Percentiles rank a stretch among this genome's conserved stretches.
Evolutionary conservation across 805 yeast species (phyloP).

Genomic region (Komagataella populi): DNA sequence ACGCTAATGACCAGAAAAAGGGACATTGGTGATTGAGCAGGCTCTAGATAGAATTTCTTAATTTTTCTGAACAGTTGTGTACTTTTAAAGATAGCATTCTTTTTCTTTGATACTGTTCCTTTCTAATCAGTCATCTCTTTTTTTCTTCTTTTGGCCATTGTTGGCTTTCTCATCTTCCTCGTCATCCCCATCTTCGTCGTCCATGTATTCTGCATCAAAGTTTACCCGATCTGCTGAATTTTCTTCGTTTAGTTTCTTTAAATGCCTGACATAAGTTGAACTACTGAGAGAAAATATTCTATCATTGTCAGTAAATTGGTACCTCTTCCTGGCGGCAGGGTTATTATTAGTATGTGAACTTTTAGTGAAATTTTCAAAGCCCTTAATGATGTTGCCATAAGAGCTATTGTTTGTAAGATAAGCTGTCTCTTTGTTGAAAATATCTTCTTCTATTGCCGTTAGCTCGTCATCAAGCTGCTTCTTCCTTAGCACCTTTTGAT

Average conservation of each 20-base stretch:
- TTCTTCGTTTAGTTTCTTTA: constrained; percentile 30
- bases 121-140: neutral
- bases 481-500: constrained; percentile 47
- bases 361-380: constrained; percentile 73
- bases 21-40: neutral
- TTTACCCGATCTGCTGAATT: neutral
- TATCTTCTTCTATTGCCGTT: constrained; percentile 56
- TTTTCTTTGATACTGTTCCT: neutral
- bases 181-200: constrained; percentile 1
- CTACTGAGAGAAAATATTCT: constrained; percentile 71
- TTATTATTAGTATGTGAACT: constrained; percentile 16
- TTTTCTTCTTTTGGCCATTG: constrained; percentile 1
- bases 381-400: constrained; percentile 78
- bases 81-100: neutral
- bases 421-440: constrained; percentile 64
- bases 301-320: constrained; percentile 56
- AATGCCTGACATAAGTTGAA: constrained; percentile 50
- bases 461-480: constrained; percentile 52
- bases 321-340: constrained; percentile 25
- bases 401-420: constrained; percentile 58
- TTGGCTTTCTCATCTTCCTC: constrained; percentile 1
- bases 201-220: neutral
- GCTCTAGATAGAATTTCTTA: neutral
- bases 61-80: neutral
- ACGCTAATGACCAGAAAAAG: constrained; percentile 13